phyloP scores from a whole-genome alignment of 2,329 filamentous ascomycete genomes.

The Arthrobotrys conoides region DNA sequence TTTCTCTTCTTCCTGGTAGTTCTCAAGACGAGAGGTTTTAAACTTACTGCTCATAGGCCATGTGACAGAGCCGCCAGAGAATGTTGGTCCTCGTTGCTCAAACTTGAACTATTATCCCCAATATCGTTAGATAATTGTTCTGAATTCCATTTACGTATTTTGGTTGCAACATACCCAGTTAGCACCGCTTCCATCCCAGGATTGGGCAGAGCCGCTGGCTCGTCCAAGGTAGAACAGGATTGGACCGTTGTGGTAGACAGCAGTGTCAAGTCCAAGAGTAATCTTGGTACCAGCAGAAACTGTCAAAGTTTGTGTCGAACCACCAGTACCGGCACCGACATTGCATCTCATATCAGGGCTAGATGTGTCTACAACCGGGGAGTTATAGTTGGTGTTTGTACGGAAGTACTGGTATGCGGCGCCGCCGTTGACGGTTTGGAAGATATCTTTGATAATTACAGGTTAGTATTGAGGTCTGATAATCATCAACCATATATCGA shows the following conservation, averaged over 20 bases:
- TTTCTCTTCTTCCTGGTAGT: background rate
- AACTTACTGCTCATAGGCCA: constrained; percentile 45
- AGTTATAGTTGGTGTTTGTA: constrained; percentile 69
- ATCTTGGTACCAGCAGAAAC: constrained; percentile 59
- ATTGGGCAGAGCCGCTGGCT: constrained; percentile 64
- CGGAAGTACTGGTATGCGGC: constrained; percentile 67
- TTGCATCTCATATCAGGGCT: constrained; percentile 58
- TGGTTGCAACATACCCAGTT: constrained; percentile 60
- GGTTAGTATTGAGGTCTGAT: constrained; percentile 12
- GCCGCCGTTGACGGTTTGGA: constrained; percentile 56
- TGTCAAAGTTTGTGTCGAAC: constrained; percentile 65
- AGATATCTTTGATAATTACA: constrained; percentile 38
- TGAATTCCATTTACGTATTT: background rate
- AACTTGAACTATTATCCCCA: constrained; percentile 43
- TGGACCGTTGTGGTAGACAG: constrained; percentile 66
- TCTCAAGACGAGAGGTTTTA: background rate
- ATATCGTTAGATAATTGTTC: background rate
- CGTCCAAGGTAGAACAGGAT: constrained; percentile 67
- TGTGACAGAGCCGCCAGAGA: constrained; percentile 30
- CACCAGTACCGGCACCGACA: constrained; percentile 45
- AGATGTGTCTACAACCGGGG: constrained; percentile 47
- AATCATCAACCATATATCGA: background rate
- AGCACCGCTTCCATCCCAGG: constrained; percentile 65
- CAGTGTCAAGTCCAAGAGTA: constrained; percentile 67
- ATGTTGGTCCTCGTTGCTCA: constrained; percentile 49